Evolutionary conservation across 2,329 filamentous ascomycete genomes (phyloP), one percentile per base, ranked within the genome.

Genomic region (Penicillium concentricum): DNA sequence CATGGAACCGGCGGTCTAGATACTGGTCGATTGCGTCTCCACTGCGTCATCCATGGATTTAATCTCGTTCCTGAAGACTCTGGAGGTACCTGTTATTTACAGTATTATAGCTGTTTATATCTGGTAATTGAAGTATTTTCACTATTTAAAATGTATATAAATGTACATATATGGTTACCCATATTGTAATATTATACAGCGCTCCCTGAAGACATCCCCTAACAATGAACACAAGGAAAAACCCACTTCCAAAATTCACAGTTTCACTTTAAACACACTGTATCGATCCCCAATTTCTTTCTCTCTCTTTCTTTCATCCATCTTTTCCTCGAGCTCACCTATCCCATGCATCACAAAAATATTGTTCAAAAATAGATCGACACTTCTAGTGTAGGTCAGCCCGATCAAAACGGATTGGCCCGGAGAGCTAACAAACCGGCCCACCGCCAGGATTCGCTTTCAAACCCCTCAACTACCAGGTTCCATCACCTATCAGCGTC

Each of bases 1-100:
- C 63, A 66, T 48, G 64, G 64, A 57, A 61, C 55, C 10, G 41
- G n/a, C 34, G 37, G 64, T 66, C 64, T 67, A 65, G 64, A 65
- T 63, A 61, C 42, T 12, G 18, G 57, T 56, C 59, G 52, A 47
- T 53, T 63, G 59, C 59, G 57, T 62, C 62, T 45, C 63, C 63
- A 65, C 64, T 60, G 61, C 62, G 61, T 63, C 61, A 64, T 57
- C 35, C 35, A 50, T 28, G 35, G 47, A 4, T 28, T 18, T 3
- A 15, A 30, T 43, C 35, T 38, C 9, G 52, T 54, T 50, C 52
- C 52, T 51, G 51, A 18, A n/a, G 10, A 42, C n/a, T 42, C 6
- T 20, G 3, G 30, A 48, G 46, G 24, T 13, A 43, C 7, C n/a
- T 20, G 5, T n/a, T 5, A 35, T 9, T 18, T 37, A 37, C 20